These are phyloP conservation scores for Fraxinus nigra DNA, from an alignment of 305 asterid genomes.

Conservation along the genomic window DNA sequence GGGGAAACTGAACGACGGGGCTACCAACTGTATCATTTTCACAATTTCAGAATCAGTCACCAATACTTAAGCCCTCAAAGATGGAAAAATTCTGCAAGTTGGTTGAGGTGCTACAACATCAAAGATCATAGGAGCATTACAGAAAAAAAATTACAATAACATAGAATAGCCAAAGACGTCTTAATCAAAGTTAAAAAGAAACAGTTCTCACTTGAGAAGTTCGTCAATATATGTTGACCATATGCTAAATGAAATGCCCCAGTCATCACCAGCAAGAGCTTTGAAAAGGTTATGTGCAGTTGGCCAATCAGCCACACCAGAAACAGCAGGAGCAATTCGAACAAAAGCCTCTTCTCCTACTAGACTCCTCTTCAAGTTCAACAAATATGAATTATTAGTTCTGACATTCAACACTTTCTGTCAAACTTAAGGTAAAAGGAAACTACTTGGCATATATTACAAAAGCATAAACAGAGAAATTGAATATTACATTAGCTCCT, in stretches of 20 bases:
- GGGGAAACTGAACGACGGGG: background rate
- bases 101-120: background rate
- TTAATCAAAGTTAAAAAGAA: conserved; percentile 7
- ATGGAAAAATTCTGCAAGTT: background rate
- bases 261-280: conserved; percentile 76
- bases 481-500: background rate
- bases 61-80: background rate
- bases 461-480: background rate
- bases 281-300: conserved; percentile 85
- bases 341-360: conserved; percentile 94
- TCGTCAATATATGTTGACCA: conserved; percentile 81
- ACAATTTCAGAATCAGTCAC: background rate
- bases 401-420: conserved; percentile 14
- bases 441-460: conserved; percentile 4
- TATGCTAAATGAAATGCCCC: conserved; percentile 63
- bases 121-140: background rate
- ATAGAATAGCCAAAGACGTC: conserved; percentile 7
- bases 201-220: conserved; percentile 77
- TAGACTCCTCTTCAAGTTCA: conserved; percentile 54
- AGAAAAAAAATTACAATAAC: background rate
- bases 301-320: conserved; percentile 92
- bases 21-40: background rate
- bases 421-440: background rate
- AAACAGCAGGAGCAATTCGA: conserved; percentile 91
- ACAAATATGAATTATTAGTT: conserved; percentile 23